phyloP scores from a whole-genome alignment of 2,329 filamentous ascomycete species.

The Trichoderma afroharzianum region DNA sequence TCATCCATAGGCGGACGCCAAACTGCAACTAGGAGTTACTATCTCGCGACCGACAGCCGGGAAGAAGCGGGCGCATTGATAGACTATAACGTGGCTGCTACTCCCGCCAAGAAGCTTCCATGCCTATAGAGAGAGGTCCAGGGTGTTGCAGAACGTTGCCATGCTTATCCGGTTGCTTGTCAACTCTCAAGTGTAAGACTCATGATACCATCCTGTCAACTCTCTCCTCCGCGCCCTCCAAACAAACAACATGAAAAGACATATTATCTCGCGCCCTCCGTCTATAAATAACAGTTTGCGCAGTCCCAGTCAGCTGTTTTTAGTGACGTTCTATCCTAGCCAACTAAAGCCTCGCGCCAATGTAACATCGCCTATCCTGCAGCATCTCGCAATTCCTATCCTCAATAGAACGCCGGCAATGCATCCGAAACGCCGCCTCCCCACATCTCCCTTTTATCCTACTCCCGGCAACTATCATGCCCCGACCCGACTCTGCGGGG shows the following conservation, averaged over 20 bases:
- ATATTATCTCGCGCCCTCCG: background rate
- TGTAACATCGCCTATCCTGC: background rate
- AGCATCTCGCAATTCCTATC: background rate
- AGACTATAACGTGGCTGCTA: background rate
- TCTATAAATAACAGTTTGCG: background rate
- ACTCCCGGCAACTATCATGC: background rate
- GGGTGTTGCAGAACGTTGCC: background rate
- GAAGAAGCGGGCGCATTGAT: background rate
- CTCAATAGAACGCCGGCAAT: background rate
- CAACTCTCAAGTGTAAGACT: background rate
- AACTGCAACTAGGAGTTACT: background rate
- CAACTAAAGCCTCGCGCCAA: background rate
- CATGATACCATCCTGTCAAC: background rate
- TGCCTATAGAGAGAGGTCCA: background rate
- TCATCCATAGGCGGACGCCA: background rate
- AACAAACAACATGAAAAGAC: no score
- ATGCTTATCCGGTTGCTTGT: background rate
- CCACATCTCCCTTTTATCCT: background rate
- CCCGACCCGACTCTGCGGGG: background rate
- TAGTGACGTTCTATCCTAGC: background rate
- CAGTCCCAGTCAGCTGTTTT: background rate
- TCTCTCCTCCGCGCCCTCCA: background rate
- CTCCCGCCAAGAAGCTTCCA: background rate
- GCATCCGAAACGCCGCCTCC: background rate
- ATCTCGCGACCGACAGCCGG: background rate